Evolutionary conservation across 176 grass and related monocot genomes (phyloP), one percentile per base, ranked within the genome.

Genomic region (Thinopyrum elongatum): DNA sequence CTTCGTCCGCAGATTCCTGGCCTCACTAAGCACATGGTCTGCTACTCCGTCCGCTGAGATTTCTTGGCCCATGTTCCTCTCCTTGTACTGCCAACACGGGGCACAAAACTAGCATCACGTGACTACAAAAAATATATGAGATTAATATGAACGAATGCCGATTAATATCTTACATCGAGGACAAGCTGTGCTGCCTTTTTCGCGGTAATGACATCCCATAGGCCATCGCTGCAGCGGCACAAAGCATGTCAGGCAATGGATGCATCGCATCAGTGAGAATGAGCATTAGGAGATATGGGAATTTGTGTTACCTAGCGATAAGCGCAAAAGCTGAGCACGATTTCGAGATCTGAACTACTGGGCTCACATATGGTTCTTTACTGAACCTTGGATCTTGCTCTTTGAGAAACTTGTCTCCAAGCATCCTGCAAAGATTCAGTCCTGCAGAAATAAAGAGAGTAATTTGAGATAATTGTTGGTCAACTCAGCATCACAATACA

Each of bases 391-490:
- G 58, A 66, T 95, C 93, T 88, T 95, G 88, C 76, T 87, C 90
- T 80, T 95, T 95, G 22, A 92, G 70, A 86, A 92, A 95, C 82
- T 85, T 90, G 19, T 95, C 93, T 73, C 93, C 93, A 61, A 95
- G 68, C 90, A 95, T 92, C 88, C 93, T 88, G 47, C 93, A 61
- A 21, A 95, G 82, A 79, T 95, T 95, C 78, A 95, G 72, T 71
- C 93, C 93, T 95, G 85, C 70, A 49, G 25, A 86, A 74, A 77
- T 70, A 76, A 70, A 60, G 0, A 68, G 25, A 90, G 19, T 58
- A 65, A 74, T 66, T 28, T 70, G 11, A 30, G 51, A 83, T 73
- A 23, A 72, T 58, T 59, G 49, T 13, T 73, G 81, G 7, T 83
- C 51, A 83, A 61, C 16, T 30, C 49, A 53, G 49, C 49, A 19